phyloP scores from a whole-genome alignment of 257 asterid species.

The Salvia miltiorrhiza region DNA sequence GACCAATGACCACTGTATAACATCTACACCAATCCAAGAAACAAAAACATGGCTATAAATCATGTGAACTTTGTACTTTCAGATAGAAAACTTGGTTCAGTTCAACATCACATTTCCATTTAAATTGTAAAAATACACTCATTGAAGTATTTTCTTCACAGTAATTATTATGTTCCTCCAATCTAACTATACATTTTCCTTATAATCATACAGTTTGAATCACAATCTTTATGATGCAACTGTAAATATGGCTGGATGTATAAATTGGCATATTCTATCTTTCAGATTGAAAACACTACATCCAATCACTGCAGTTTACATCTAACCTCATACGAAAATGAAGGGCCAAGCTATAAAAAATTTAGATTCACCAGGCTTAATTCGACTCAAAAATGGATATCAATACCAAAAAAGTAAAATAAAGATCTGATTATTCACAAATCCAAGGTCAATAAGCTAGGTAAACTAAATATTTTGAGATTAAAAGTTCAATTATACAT shows the following conservation, averaged over 20 bases:
- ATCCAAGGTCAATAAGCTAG: conserved; percentile 8
- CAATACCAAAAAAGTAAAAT: neutral
- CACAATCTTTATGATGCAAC: neutral
- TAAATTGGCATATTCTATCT: neutral
- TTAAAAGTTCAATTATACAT: neutral
- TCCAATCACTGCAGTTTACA: neutral
- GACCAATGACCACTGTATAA: neutral
- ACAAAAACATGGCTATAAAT: neutral
- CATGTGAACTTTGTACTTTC: neutral
- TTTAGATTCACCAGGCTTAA: conserved; percentile 8
- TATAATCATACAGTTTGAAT: neutral
- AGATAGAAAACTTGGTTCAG: neutral
- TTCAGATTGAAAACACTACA: neutral
- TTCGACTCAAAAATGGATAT: conserved; percentile 11
- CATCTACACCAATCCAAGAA: neutral
- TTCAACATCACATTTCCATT: neutral
- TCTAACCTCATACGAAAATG: neutral
- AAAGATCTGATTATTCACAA: neutral
- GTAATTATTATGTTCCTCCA: neutral
- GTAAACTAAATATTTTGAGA: neutral
- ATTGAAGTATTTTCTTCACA: neutral
- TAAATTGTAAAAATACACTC: neutral
- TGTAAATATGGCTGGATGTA: neutral
- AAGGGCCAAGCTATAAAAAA: neutral
- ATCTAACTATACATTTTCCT: conserved; percentile 8